Base-by-base conservation (phyloP, 768 basidiomycete species). In the Termitomyces sp. region DNA sequence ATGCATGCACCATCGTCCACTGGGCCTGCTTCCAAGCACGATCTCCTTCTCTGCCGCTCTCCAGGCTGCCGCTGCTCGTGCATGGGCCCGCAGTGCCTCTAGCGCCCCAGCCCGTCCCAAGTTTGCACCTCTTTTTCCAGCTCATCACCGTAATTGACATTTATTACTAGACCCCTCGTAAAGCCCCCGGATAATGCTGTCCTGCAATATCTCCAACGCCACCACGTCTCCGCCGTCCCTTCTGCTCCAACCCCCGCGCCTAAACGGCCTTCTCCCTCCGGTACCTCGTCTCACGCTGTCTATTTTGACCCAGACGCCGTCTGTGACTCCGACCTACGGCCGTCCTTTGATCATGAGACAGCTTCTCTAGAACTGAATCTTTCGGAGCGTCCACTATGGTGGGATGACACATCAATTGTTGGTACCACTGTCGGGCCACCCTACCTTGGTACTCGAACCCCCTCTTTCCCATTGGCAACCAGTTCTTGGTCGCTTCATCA, bases 1-100 rank as follows among this genome's bases (percentile, higher is more conserved):
- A 81, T 81, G 81, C 78, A 82, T 83, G 81, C 80, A 74, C 77
- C 72, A 77, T 74, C 76, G 76, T 70, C 75, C 69, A 63, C 65
- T 78, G 70, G 73, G 77, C 69, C 54, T 43, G 38, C 54, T 55
- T 42, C 40, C 40, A 31, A 55, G 54, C 54, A 17, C 54, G 11
- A 29, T n/a, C 1, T 69, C 74, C 42, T 80, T 83, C 64, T 69
- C 72, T 34, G 71, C 74, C 52, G 72, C 79, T 50, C 74, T 84
- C 4, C 81, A 81, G 59, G 73, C 73, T 43, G 83, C 82, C 59
- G 83, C 84, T 20, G 75, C 75, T 64, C 79, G 78, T 54, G 84
- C 83, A 51, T 86, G 81, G 76, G 65, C 70, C 32, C 73, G 75
- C 57, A 70, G 62, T 32, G 63, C 65, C 25, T 65, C 71, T n/a